These are phyloP conservation scores for Diaporthe humulicola DNA, from an alignment of 2,329 filamentous ascomycete species.

Conservation along the genomic window DNA sequence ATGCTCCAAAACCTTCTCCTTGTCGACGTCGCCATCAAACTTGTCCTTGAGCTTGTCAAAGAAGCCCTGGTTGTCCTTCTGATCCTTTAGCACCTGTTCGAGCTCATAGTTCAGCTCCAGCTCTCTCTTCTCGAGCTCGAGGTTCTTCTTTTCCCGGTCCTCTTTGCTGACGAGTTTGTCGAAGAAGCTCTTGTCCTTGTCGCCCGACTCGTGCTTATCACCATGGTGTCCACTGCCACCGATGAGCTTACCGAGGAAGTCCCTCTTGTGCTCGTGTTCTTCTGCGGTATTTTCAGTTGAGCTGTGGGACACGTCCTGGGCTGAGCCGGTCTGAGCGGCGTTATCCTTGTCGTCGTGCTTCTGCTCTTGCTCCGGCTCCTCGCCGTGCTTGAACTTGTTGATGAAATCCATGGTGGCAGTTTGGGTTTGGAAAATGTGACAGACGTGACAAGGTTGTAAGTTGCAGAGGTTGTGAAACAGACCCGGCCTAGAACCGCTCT, in stretches of 20 bases:
- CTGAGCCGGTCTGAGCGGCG: neutral
- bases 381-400: slow-evolving; percentile 36
- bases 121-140: slow-evolving; percentile 31
- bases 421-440: neutral
- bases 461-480: neutral
- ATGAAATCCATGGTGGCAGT: slow-evolving; percentile 26
- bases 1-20: slow-evolving; percentile 19
- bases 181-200: slow-evolving; percentile 26
- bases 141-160: slow-evolving; percentile 13
- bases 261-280: slow-evolving; percentile 27
- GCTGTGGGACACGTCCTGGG: neutral
- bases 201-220: neutral
- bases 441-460: neutral
- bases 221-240: slow-evolving; percentile 32
- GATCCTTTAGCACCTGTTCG: slow-evolving; percentile 17
- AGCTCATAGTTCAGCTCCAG: slow-evolving; percentile 34
- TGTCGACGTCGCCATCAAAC: slow-evolving; percentile 25
- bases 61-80: slow-evolving; percentile 32
- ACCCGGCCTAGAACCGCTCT: neutral
- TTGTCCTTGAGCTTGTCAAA: slow-evolving; percentile 30
- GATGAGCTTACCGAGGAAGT: slow-evolving; percentile 34
- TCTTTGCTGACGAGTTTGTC: slow-evolving; percentile 13
- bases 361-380: neutral
- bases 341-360: neutral
- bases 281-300: slow-evolving; percentile 11